A percentile compares a stretch with the other conserved stretches of the same genome.
phyloP scores from a whole-genome alignment of 768 basidiomycete genomes.

The Termitomyces sp. region DNA sequence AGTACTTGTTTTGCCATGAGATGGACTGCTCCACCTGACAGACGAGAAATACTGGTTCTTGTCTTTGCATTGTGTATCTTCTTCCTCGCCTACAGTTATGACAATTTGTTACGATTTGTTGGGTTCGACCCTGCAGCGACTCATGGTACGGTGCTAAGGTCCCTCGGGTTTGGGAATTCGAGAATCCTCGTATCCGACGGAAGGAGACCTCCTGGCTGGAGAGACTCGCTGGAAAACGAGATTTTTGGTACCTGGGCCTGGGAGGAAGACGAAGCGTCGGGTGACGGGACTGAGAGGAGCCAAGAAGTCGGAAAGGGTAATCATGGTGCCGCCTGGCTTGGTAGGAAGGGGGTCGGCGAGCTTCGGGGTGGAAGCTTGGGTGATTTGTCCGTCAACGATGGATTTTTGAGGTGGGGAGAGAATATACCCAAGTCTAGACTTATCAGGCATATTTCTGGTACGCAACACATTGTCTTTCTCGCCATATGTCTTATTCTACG shows the following conservation, averaged over 20 bases:
- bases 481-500: not conserved
- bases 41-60: constrained; percentile 68
- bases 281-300: constrained; percentile 46
- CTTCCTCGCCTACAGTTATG: constrained; percentile 70
- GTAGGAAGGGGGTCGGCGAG: constrained; percentile 23
- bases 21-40: constrained; percentile 63
- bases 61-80: constrained; percentile 63
- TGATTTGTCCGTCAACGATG: constrained; percentile 42
- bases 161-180: constrained; percentile 34
- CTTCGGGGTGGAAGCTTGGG: constrained; percentile 23
- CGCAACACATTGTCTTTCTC: constrained; percentile 10
- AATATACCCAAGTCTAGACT: constrained; percentile 52
- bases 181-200: constrained; percentile 39
- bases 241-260: constrained; percentile 70
- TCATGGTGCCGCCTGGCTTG: constrained; percentile 41
- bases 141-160: constrained; percentile 30
- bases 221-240: constrained; percentile 53
- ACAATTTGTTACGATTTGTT: constrained; percentile 51
- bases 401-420: constrained; percentile 50
- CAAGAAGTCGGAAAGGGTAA: constrained; percentile 34
- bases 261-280: constrained; percentile 55
- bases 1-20: constrained; percentile 31
- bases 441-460: constrained; percentile 64
- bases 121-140: constrained; percentile 38
- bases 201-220: constrained; percentile 43